These are phyloP conservation scores for Dactylellina parvicollis DNA, from an alignment of 2,329 filamentous ascomycete species.

Conservation along the genomic window DNA sequence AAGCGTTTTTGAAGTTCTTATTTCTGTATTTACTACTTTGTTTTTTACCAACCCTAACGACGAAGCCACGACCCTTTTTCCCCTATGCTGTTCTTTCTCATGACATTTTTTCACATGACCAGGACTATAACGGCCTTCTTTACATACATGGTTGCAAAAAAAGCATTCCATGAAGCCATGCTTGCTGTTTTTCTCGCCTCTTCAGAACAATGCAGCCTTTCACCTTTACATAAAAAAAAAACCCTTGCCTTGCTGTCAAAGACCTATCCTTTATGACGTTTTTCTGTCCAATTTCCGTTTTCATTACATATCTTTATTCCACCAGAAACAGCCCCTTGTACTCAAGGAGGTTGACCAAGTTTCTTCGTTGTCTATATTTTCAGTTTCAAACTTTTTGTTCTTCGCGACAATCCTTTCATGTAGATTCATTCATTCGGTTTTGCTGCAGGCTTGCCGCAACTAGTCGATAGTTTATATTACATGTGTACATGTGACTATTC, in stretches of 20 bases:
- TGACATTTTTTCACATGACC: conserved; percentile 12
- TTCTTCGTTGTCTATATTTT: conserved; percentile 45
- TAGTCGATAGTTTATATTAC: conserved; percentile 52
- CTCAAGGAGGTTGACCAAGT: no score
- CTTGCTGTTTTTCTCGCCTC: not conserved
- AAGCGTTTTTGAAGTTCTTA: conserved; percentile 18
- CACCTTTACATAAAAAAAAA: conserved; percentile 28
- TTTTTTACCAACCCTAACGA: conserved; percentile 25
- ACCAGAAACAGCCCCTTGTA: not conserved
- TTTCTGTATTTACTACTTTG: conserved; percentile 9
- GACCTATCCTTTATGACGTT: conserved; percentile 10
- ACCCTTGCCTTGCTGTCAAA: not conserved
- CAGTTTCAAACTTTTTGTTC: conserved; percentile 4
- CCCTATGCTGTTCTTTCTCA: conserved; percentile 4
- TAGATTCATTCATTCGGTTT: conserved; percentile 35
- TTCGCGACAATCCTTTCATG: conserved; percentile 14
- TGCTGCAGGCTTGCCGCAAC: conserved; percentile 8
- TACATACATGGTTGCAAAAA: conserved; percentile 14
- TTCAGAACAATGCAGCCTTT: not conserved
- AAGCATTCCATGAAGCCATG: not conserved
- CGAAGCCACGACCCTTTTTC: conserved; percentile 33
- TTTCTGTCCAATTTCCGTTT: not conserved
- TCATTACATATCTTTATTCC: conserved; percentile 15
- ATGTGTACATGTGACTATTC: conserved; percentile 24
- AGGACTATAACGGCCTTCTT: conserved; percentile 17